These are phyloP conservation scores for Nephelium lappaceum DNA, from an alignment of 345 rosid species.

Conservation along the genomic window DNA sequence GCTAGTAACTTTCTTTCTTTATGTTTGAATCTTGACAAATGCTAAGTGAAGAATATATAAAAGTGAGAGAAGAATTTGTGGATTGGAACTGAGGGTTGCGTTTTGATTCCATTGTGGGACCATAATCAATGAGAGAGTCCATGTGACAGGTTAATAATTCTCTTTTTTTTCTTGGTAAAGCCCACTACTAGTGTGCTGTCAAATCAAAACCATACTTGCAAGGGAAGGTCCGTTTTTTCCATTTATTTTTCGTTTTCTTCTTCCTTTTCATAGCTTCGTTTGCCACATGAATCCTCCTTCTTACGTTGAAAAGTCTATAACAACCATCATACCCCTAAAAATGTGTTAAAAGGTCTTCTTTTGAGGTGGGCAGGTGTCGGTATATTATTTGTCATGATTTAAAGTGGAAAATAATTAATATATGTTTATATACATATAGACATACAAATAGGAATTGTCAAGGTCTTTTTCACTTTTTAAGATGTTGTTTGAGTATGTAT, in stretches of 20 bases:
- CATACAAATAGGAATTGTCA: no score
- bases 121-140: neutral
- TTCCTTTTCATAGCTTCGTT: neutral
- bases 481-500: no score
- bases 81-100: neutral
- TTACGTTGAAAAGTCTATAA: neutral
- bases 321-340: neutral
- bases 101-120: neutral
- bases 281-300: neutral
- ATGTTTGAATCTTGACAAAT: neutral
- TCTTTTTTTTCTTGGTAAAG: neutral
- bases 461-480: no score
- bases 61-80: neutral
- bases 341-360: neutral
- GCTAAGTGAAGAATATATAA: neutral
- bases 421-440: no score
- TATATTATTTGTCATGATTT: neutral
- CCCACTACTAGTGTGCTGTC: neutral
- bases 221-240: neutral
- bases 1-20: neutral
- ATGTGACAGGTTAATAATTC: neutral
- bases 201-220: constrained; percentile 5
- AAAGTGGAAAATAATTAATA: no score
- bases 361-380: neutral
- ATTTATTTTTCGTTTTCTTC: neutral